These are phyloP conservation scores for Sutorius australiensis DNA, from an alignment of 768 basidiomycete species.

Conservation along the genomic window DNA sequence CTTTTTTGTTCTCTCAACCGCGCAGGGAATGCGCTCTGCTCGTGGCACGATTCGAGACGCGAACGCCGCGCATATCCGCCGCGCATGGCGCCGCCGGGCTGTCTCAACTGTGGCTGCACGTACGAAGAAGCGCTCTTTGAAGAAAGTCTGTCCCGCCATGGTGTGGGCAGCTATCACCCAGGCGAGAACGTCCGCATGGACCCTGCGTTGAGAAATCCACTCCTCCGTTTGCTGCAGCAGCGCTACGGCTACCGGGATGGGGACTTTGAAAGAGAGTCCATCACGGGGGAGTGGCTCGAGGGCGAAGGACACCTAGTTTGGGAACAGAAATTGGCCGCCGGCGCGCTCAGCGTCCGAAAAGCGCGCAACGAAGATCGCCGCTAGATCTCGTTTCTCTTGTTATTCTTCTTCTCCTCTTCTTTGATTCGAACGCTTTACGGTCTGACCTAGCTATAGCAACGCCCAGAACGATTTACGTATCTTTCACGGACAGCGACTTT, in stretches of 20 bases:
- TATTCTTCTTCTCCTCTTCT: background rate
- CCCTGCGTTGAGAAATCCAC: constrained; percentile 76
- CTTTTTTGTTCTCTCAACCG: constrained; percentile 80
- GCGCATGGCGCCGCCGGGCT: constrained; percentile 72
- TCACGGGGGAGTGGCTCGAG: constrained; percentile 62
- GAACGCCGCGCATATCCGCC: constrained; percentile 77
- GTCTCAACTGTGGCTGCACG: constrained; percentile 84
- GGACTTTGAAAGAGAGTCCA: constrained; percentile 73
- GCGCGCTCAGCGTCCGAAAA: constrained; percentile 35
- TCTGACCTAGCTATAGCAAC: constrained; percentile 13
- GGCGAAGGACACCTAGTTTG: constrained; percentile 61
- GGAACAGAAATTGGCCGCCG: constrained; percentile 52
- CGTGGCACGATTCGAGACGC: constrained; percentile 86
- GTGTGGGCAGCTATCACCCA: constrained; percentile 77
- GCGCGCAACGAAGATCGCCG: constrained; percentile 38
- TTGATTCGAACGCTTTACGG: constrained; percentile 1
- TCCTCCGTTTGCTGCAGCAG: constrained; percentile 64
- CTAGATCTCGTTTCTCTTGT: constrained; percentile 13
- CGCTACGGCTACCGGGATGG: constrained; percentile 81
- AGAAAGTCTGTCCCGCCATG: constrained; percentile 74
- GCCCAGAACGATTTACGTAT: constrained; percentile 24
- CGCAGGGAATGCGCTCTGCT: constrained; percentile 83
- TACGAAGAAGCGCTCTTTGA: constrained; percentile 84
- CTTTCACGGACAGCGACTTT: constrained; percentile 17
- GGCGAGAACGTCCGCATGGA: constrained; percentile 89